Evolutionary conservation across 176 grass and related monocot genomes (phyloP).

Genomic region (Carex scoparia): DNA sequence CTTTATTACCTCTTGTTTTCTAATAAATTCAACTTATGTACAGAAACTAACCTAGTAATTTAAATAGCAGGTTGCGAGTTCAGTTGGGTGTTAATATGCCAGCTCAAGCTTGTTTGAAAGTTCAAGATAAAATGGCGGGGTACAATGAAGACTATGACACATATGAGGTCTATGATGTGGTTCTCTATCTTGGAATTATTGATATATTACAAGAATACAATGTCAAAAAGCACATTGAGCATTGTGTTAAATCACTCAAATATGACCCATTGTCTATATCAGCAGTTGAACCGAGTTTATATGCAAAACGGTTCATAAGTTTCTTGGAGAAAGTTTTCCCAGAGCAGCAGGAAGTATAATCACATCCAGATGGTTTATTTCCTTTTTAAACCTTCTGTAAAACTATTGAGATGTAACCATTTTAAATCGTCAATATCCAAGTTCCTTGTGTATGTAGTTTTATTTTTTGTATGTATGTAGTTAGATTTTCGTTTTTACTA

Average conservation of each 20-base stretch:
- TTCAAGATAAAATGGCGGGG: constrained; percentile 27
- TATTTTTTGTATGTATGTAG: neutral
- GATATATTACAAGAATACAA: constrained; percentile 92
- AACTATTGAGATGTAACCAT: constrained; percentile 20
- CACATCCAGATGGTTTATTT: constrained; percentile 9
- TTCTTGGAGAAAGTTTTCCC: constrained; percentile 82
- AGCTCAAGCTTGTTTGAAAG: constrained; percentile 59
- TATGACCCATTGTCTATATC: constrained; percentile 83
- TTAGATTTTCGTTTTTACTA: neutral
- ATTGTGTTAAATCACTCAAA: constrained; percentile 79
- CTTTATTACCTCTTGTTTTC: neutral
- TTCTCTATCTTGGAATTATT: constrained; percentile 96
- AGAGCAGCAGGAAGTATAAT: constrained; percentile 31
- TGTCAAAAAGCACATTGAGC: constrained; percentile 74
- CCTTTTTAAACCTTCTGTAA: neutral
- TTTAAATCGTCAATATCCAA: neutral
- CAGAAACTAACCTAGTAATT: neutral
- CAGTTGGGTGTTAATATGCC: constrained; percentile 97
- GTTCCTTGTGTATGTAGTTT: neutral
- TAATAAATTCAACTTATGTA: neutral
- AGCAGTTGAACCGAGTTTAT: constrained; percentile 60
- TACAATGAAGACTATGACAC: constrained; percentile 33
- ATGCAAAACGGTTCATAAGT: constrained; percentile 69
- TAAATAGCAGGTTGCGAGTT: constrained; percentile 64
- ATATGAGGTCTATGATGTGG: constrained; percentile 65